Percentiles rank a stretch among this genome's conserved stretches.
Evolutionary conservation across 2,329 filamentous ascomycete species (phyloP).

Genomic region (Pezicula carpinea): DNA sequence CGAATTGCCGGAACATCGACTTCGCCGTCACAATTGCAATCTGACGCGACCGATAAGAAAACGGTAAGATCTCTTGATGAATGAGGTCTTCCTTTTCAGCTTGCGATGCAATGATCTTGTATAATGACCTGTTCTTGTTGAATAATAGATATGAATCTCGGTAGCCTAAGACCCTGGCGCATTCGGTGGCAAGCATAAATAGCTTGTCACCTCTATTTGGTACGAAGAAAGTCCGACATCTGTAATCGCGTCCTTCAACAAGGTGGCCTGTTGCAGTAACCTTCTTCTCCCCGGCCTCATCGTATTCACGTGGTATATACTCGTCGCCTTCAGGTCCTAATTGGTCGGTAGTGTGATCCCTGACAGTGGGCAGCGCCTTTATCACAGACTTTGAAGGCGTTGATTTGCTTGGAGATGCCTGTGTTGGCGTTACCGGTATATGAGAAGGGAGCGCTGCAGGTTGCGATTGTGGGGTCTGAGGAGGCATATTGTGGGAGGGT

Average conservation of each 20-base stretch:
- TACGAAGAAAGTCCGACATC: constrained; percentile 89
- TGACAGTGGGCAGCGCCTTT: constrained; percentile 90
- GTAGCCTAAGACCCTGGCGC: constrained; percentile 88
- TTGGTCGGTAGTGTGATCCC: constrained; percentile 96
- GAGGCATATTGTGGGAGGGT: constrained; percentile 40
- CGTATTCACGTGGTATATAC: constrained; percentile 88
- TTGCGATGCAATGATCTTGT: constrained; percentile 96
- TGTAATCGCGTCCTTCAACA: constrained; percentile 78
- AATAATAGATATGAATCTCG: constrained; percentile 97
- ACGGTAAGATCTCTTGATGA: constrained; percentile 88
- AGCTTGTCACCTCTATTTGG: constrained; percentile 87
- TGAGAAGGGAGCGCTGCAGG: constrained; percentile 22
- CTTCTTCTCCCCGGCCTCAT: constrained; percentile 92
- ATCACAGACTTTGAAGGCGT: constrained; percentile 79
- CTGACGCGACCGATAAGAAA: constrained; percentile 96
- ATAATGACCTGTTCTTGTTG: constrained; percentile 96
- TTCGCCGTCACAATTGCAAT: constrained; percentile 96
- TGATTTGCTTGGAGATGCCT: constrained; percentile 67
- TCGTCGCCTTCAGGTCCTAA: constrained; percentile 86
- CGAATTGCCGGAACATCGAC: constrained; percentile 98
- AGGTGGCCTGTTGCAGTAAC: constrained; percentile 79
- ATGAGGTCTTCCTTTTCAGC: constrained; percentile 96
- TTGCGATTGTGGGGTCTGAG: constrained; percentile 49
- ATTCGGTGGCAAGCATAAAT: constrained; percentile 98
- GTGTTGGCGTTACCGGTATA: constrained; percentile 32